Base-by-base conservation (phyloP, 805 yeast genomes). In the Candida tibetensis region DNA sequence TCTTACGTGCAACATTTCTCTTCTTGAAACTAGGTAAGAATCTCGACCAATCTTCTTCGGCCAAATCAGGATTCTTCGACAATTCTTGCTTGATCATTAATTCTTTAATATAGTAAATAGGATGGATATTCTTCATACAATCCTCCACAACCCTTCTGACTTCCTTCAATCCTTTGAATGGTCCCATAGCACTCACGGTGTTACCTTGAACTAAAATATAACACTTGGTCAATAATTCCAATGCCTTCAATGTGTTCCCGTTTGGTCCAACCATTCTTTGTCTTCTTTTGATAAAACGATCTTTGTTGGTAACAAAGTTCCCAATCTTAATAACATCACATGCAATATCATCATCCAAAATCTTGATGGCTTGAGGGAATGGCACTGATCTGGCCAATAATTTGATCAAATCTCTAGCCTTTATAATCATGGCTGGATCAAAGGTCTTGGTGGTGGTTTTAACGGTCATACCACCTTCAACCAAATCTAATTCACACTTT, bases 271-370 rank as follows among this genome's bases (percentile, higher is more conserved):
- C 89, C 43, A 93, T 71, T 62, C 99, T 78, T 67, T 93, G 99
- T 65, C 99, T 81, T 66, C 99, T 81, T 64, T 93, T 93, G 37
- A 87, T 83, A 54, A 93, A 93, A 55, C 98, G 74, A 39, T 93
- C 99, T 58, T 93, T 93, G 59, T 89, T 93, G 21, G 85, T 63
- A 13, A 89, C 95, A 51, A 83, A 76, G 54, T 81, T 85, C 14
- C 96, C 96, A 59, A 93, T 91, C 71, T 93, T 93, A 49, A 93
- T 86, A 34, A 93, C 93, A 53, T 93, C 99, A 67, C 97, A 90
- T 0, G 97, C 96, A 51, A 83, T 71, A 48, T 90, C 97, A 56
- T 91, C 97, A 51, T 89, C 85, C 42, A 93, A 64, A 32, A 93
- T 83, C 66, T 88, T 91, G 18, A 87, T 79, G 1, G 98, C 98